A percentile compares a stretch with the other conserved stretches of the same genome.
phyloP scores from a whole-genome alignment of 768 basidiomycete species.

The Lyophyllum shimeji region DNA sequence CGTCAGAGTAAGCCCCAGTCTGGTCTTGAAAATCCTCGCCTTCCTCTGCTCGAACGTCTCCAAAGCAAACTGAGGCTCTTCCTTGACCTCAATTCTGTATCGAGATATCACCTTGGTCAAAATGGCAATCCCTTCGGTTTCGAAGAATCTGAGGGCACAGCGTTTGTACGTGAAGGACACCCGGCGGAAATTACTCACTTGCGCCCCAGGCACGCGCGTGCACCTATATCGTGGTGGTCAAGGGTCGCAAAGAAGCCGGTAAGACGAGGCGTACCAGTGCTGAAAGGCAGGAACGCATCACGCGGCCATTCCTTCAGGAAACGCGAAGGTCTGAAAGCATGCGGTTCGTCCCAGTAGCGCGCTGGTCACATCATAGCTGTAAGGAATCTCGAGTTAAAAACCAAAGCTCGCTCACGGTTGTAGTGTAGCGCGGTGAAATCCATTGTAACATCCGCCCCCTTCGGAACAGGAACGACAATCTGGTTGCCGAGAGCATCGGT shows the following conservation, averaged over 20 bases:
- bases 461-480: constrained; percentile 39
- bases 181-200: constrained; percentile 30
- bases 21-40: constrained; percentile 36
- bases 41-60: constrained; percentile 49
- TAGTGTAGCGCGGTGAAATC: constrained; percentile 44
- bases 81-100: constrained; percentile 48
- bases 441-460: constrained; percentile 36
- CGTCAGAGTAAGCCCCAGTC: constrained; percentile 43
- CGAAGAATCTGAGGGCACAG: constrained; percentile 39
- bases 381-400: neutral
- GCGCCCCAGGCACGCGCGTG: constrained; percentile 46
- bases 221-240: constrained; percentile 26
- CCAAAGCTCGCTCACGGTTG: constrained; percentile 39
- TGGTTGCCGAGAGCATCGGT: constrained; percentile 39
- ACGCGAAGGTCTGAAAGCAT: constrained; percentile 42
- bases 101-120: constrained; percentile 47
- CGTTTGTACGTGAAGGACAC: too few species aligned
- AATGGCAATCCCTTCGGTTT: constrained; percentile 50
- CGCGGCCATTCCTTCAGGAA: constrained; percentile 53
- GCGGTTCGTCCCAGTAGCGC: constrained; percentile 55
- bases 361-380: constrained; percentile 29
- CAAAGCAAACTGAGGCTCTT: constrained; percentile 46
- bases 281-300: constrained; percentile 57
- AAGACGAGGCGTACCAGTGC: constrained; percentile 32
- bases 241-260: neutral